Base-by-base conservation (phyloP, 176 grass and related monocot genomes). In the Metroxylon sagu region DNA sequence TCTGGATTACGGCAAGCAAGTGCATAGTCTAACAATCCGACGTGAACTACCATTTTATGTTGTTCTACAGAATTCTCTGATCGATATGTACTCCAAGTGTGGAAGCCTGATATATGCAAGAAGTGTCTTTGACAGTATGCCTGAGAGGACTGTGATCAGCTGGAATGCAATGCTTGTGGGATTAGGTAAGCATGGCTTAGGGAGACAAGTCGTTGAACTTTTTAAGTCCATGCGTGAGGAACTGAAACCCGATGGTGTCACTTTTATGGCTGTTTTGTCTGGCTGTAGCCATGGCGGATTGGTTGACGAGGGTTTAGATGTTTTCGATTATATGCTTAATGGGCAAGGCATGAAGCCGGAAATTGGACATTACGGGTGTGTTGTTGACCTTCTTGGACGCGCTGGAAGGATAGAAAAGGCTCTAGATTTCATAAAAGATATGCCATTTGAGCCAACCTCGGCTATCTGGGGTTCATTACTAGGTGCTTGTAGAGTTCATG, bases 21-120 rank as follows among this genome's bases (percentile, higher is more conserved):
- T 90, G 67, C 82, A 90, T 67, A 71, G 71, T 2, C 35, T 85
- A 16, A 73, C 79, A 76, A 70, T 85, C 59, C 64, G 82, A 67
- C 67, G 75, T 59, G 68, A 90, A 48, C 55, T 82, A 14, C 87
- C 78, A 26, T 77, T 82, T 79, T 79, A 79, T 54, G 35, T 85
- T 65, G 75, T 69, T 66, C 66, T 90, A 35, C 75, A 82, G 60
- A 90, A 85, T 79, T 90, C 79, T 82, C 60, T 90, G 71, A 90
- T 90, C 27, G 79, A 77, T 76, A 90, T 90, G 87, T 85, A 90
- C 61, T 82, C 79, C 50, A 90, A 90, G 56, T 85, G 82, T 30
- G 87, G 87, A 14, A 76, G 71, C 51, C 72, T 90, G 62, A 79
- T 63, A 70, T 85, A 79, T 43, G 72, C 87, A 27, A 78, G 68